Percentiles rank a stretch among this genome's conserved stretches.
Evolutionary conservation across 352 stramenopile species (phyloP).

Genomic region (Discostella stelligera): DNA sequence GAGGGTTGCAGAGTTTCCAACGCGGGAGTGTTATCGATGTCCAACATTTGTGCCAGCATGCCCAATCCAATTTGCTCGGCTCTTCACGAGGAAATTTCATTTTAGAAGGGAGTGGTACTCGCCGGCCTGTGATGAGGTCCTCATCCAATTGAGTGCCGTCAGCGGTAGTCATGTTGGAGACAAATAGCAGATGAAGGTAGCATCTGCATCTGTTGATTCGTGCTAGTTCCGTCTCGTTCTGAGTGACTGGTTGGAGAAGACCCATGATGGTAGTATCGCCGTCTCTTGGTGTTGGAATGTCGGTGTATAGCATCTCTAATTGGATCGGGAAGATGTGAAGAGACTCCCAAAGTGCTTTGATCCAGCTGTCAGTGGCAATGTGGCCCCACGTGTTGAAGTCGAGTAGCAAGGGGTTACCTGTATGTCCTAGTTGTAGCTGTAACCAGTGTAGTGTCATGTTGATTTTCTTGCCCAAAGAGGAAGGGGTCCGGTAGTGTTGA

Average conservation of each 20-base stretch:
- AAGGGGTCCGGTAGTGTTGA: constrained; percentile 11
- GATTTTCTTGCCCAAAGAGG: neutral
- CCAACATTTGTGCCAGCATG: neutral
- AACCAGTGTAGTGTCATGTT: neutral
- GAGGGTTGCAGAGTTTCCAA: neutral
- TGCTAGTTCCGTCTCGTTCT: neutral
- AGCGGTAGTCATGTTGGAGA: neutral
- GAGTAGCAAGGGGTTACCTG: neutral
- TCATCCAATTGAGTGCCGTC: neutral
- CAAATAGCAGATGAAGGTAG: neutral
- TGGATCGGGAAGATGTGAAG: neutral
- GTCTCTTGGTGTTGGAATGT: neutral
- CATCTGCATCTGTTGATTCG: neutral
- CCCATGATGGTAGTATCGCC: constrained; percentile 1
- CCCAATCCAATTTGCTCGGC: constrained; percentile 9
- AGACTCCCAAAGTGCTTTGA: constrained; percentile 17
- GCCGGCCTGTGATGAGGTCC: neutral
- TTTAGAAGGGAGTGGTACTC: too few relatives aligned
- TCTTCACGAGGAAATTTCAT: neutral
- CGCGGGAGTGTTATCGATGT: neutral
- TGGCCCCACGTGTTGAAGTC: neutral
- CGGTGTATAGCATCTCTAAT: neutral
- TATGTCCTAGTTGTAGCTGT: constrained; percentile 7
- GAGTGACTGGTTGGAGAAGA: neutral
- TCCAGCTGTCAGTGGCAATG: constrained; percentile 1